These are phyloP conservation scores for Penicillium hesseltinei DNA, from an alignment of 2,329 filamentous ascomycete genomes.

Conservation along the genomic window DNA sequence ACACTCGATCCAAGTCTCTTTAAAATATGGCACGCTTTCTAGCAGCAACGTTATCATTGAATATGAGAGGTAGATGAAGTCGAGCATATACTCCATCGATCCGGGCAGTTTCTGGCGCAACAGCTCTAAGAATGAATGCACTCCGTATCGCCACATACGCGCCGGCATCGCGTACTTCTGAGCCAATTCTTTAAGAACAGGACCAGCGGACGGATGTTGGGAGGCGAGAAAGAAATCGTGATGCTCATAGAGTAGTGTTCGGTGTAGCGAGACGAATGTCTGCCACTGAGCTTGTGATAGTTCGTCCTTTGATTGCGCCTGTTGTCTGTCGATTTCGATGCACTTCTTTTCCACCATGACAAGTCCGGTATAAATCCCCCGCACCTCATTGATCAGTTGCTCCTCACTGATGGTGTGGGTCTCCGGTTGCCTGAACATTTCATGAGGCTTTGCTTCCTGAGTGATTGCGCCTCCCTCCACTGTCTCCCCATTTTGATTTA, in stretches of 20 bases:
- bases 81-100: slow-evolving; percentile 83
- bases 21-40: slow-evolving; percentile 78
- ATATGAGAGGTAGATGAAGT: slow-evolving; percentile 85
- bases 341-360: slow-evolving; percentile 86
- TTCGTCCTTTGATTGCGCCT: slow-evolving; percentile 39
- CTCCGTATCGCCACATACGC: slow-evolving; percentile 90
- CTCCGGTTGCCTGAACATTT: slow-evolving; percentile 57
- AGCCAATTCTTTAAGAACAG: slow-evolving; percentile 65
- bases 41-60: slow-evolving; percentile 84
- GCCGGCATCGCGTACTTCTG: slow-evolving; percentile 88
- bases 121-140: slow-evolving; percentile 79
- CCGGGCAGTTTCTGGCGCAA: slow-evolving; percentile 70
- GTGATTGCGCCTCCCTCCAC: not conserved
- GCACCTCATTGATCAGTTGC: slow-evolving; percentile 74
- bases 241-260: slow-evolving; percentile 76
- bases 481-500: not conserved
- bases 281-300: slow-evolving; percentile 71
- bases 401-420: slow-evolving; percentile 71
- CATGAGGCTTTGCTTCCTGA: slow-evolving; percentile 6
- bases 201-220: slow-evolving; percentile 77
- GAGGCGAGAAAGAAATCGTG: slow-evolving; percentile 84
- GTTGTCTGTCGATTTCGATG: slow-evolving; percentile 73
- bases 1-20: slow-evolving; percentile 92
- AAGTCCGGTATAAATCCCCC: slow-evolving; percentile 65
- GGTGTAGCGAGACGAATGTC: slow-evolving; percentile 75